A percentile compares a stretch with the other conserved stretches of the same genome.
Conservation (phyloP, 2,329 filamentous ascomycete species). For the Colletotrichum siamense region DNA sequence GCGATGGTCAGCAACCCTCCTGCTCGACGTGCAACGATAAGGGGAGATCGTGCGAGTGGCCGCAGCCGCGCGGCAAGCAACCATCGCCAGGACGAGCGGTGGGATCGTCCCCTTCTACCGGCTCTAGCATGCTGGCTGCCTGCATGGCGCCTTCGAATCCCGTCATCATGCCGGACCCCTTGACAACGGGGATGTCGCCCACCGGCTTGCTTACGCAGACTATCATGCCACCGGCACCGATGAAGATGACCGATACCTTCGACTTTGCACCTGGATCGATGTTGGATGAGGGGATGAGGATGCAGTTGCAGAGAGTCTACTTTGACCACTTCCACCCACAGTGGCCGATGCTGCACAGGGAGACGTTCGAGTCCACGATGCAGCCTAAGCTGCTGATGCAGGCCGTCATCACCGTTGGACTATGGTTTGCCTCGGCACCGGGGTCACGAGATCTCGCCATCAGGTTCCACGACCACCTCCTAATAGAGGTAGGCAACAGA, state of each 20-base stretch:
- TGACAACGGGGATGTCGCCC: not conserved
- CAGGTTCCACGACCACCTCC: not conserved
- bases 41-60: conserved; percentile 6
- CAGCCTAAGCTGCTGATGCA: not conserved
- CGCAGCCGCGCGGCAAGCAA: not conserved
- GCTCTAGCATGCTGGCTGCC: not conserved
- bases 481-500: not conserved
- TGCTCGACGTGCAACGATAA: conserved; percentile 11
- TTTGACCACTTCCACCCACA: conserved; percentile 7
- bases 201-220: not conserved
- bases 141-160: not conserved
- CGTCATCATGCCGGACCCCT: not conserved
- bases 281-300: not conserved
- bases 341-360: conserved; percentile 12
- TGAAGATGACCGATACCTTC: not conserved
- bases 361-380: not conserved
- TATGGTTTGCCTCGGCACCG: conserved; percentile 1
- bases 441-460: not conserved
- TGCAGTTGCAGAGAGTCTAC: conserved; percentile 1
- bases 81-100: not conserved
- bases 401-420: not conserved
- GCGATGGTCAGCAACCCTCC: conserved; percentile 8
- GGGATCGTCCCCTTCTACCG: not conserved
- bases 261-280: not conserved
- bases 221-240: not conserved